A percentile compares a stretch with the other conserved stretches of the same genome.
These are phyloP conservation scores for Ormosia emarginata DNA, from an alignment of 306 rosid species.

Conservation along the genomic window DNA sequence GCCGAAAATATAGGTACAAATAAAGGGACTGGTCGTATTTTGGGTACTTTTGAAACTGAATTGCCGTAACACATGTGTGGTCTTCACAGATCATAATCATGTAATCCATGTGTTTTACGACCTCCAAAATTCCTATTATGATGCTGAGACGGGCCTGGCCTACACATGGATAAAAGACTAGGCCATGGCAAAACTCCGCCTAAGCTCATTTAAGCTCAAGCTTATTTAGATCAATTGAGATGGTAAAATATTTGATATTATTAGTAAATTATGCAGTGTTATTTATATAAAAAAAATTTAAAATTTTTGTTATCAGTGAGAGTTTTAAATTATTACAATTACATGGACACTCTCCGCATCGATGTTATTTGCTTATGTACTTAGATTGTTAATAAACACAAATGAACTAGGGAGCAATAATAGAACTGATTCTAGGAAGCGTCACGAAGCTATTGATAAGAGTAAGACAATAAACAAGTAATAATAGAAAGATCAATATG, in stretches of 20 bases:
- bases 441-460: background rate
- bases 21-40: background rate
- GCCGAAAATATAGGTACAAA: slow-evolving; percentile 14
- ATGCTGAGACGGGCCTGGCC: background rate
- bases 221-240: background rate
- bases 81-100: background rate
- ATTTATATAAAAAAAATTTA: background rate
- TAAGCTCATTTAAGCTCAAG: background rate
- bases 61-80: background rate
- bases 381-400: background rate
- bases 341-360: background rate
- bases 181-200: too few relatives aligned
- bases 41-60: background rate
- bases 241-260: background rate
- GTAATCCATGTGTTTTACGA: background rate
- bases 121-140: background rate
- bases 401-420: background rate
- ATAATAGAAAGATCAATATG: background rate
- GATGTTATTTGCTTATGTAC: background rate
- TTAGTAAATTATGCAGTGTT: background rate
- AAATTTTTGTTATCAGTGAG: background rate
- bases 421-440: background rate
- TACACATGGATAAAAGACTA: too few relatives aligned
- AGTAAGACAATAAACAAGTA: background rate
- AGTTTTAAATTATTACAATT: background rate